Conservation (phyloP, 331 rosid genomes). For the Spiraea crenata region DNA sequence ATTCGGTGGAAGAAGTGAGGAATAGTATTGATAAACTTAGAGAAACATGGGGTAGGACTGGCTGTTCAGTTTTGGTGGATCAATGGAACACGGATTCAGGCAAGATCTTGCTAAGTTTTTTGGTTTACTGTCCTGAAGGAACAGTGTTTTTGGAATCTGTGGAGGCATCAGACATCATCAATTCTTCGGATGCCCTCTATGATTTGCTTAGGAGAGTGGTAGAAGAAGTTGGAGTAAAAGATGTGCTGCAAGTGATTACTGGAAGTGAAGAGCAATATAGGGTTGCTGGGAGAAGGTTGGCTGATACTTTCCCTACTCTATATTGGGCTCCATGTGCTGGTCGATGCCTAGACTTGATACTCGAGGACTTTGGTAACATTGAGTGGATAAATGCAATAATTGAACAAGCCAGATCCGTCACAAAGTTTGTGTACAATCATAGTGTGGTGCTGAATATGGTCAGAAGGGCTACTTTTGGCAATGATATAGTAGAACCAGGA, state of each 20-base stretch:
- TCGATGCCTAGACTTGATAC: conserved; percentile 61
- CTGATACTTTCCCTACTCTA: conserved; percentile 65
- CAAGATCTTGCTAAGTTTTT: conserved; percentile 41
- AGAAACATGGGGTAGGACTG: conserved; percentile 67
- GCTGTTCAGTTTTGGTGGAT: conserved; percentile 82
- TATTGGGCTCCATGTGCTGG: conserved; percentile 80
- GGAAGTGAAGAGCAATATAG: conserved; percentile 57
- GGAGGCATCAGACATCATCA: conserved; percentile 61
- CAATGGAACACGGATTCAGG: conserved; percentile 58
- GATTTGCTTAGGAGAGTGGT: conserved; percentile 65
- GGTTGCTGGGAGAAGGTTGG: conserved; percentile 59
- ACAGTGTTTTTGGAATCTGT: conserved; percentile 60
- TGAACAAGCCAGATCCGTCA: conserved; percentile 73
- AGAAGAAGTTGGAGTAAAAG: conserved; percentile 71
- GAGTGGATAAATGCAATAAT: conserved; percentile 64
- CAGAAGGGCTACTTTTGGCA: conserved; percentile 69
- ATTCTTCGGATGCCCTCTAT: conserved; percentile 44
- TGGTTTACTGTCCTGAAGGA: conserved; percentile 76
- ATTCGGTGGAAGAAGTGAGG: conserved; percentile 71
- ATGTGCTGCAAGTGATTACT: conserved; percentile 82
- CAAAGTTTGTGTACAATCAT: conserved; percentile 77
- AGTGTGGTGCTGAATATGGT: conserved; percentile 68
- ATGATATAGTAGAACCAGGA: conserved; percentile 72
- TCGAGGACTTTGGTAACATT: conserved; percentile 68
- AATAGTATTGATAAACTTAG: conserved; percentile 52